Evolutionary conservation across 306 rosid genomes (phyloP).

Genomic region (Vicia villosa): DNA sequence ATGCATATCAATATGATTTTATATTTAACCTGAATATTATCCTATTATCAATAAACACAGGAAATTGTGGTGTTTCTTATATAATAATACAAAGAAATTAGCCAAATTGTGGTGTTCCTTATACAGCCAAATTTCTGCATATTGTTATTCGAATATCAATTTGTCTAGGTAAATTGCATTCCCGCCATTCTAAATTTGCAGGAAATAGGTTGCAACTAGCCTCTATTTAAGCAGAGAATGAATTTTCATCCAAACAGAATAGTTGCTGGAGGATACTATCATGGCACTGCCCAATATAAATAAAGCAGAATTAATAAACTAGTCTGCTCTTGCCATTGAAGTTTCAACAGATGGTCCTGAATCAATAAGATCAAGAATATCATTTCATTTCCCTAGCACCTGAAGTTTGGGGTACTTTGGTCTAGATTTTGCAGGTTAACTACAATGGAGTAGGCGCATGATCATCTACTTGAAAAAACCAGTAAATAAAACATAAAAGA

Average conservation of each 20-base stretch:
- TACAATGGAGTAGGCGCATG: background rate
- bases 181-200: constrained; percentile 9
- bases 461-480: background rate
- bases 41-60: background rate
- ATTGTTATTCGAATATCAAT: background rate
- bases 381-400: constrained; percentile 10
- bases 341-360: too few species aligned
- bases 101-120: too few species aligned
- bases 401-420: background rate
- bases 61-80: background rate
- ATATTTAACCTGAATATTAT: constrained; percentile 4
- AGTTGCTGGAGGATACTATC: too few species aligned
- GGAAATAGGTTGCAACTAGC: constrained; percentile 2
- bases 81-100: constrained; percentile 9
- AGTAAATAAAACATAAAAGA: background rate
- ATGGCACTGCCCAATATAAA: too few species aligned
- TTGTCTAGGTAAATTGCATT: background rate
- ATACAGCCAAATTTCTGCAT: constrained; percentile 1
- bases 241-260: too few species aligned
- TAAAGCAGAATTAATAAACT: too few species aligned
- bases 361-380: too few species aligned
- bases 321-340: too few species aligned
- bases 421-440: constrained; percentile 24
- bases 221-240: too few species aligned
- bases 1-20: constrained; percentile 7